Evolutionary conservation across 2,329 filamentous ascomycete genomes (phyloP).

Genomic region (Endocalyx cinctus): DNA sequence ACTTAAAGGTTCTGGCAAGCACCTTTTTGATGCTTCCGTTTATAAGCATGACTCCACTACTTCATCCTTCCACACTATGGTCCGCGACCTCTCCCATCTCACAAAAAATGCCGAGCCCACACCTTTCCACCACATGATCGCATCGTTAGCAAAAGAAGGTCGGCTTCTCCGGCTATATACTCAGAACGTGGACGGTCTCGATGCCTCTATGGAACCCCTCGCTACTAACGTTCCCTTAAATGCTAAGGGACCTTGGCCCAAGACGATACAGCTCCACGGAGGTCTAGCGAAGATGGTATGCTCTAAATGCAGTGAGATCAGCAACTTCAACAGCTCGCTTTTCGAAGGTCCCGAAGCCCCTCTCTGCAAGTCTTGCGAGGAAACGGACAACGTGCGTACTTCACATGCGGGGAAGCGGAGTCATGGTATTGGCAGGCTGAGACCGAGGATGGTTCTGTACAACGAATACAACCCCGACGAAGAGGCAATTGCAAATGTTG

Average conservation of each 20-base stretch:
- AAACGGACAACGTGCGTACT: slow-evolving; percentile 71
- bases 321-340: slow-evolving; percentile 69
- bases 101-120: slow-evolving; percentile 77
- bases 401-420: slow-evolving; percentile 77
- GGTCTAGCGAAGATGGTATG: slow-evolving; percentile 96
- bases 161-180: slow-evolving; percentile 87
- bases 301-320: slow-evolving; percentile 79
- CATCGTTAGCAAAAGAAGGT: slow-evolving; percentile 81
- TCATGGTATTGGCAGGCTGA: slow-evolving; percentile 84
- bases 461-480: slow-evolving; percentile 97
- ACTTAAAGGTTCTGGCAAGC: slow-evolving; percentile 87
- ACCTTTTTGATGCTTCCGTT: slow-evolving; percentile 94
- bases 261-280: slow-evolving; percentile 88
- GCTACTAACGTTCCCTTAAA: slow-evolving; percentile 77
- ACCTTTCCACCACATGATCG: slow-evolving; percentile 87
- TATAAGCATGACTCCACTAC: slow-evolving; percentile 90
- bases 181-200: slow-evolving; percentile 95
- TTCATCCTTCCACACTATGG: slow-evolving; percentile 92
- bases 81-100: slow-evolving; percentile 78
- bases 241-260: slow-evolving; percentile 84
- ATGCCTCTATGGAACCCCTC: slow-evolving; percentile 76
- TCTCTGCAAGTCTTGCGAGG: slow-evolving; percentile 69
- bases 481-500: slow-evolving; percentile 90
- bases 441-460: slow-evolving; percentile 93
- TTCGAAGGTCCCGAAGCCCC: slow-evolving; percentile 85